These are phyloP conservation scores for Ogataea wickerhamii DNA, from an alignment of 805 yeast species.

Conservation along the genomic window DNA sequence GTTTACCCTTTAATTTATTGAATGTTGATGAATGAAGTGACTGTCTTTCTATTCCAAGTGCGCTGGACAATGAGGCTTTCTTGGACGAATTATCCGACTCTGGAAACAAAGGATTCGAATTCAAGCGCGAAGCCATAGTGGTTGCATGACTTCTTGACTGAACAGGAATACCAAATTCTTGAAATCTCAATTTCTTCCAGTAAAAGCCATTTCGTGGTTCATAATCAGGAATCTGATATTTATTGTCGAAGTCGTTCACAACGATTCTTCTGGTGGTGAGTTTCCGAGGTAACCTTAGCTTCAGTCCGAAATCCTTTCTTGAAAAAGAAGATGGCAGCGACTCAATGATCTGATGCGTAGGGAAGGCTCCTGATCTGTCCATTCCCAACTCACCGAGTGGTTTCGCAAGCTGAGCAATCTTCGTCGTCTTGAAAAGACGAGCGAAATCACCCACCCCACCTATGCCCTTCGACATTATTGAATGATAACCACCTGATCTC, in stretches of 20 bases:
- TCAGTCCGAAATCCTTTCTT: slow-evolving; percentile 75
- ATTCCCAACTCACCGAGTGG: slow-evolving; percentile 25
- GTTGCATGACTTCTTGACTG: slow-evolving; percentile 17
- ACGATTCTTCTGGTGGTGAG: slow-evolving; percentile 57
- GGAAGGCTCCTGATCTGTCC: slow-evolving; percentile 34
- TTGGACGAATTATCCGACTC: slow-evolving; percentile 19
- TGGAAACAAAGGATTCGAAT: slow-evolving; percentile 41
- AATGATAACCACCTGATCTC: too few species aligned
- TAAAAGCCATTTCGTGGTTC: slow-evolving; percentile 59
- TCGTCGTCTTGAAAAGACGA: slow-evolving; percentile 28
- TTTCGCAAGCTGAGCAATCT: slow-evolving; percentile 33
- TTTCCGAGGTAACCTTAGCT: slow-evolving; percentile 63
- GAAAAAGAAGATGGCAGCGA: slow-evolving; percentile 61
- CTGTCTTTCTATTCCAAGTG: slow-evolving; percentile 24
- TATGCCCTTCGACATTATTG: slow-evolving; percentile 20
- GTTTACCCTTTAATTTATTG: slow-evolving; percentile 32
- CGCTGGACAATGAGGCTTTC: slow-evolving; percentile 25
- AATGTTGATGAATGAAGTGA: slow-evolving; percentile 21
- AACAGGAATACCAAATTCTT: slow-evolving; percentile 59
- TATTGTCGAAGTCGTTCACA: slow-evolving; percentile 62
- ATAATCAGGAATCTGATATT: slow-evolving; percentile 65
- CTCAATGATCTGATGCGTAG: slow-evolving; percentile 71
- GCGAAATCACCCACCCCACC: slow-evolving; percentile 26
- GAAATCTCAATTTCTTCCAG: slow-evolving; percentile 61
- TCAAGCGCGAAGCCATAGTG: slow-evolving; percentile 4